These are phyloP conservation scores for Lachnellula cervina DNA, from an alignment of 2,329 filamentous ascomycete genomes.

Conservation along the genomic window DNA sequence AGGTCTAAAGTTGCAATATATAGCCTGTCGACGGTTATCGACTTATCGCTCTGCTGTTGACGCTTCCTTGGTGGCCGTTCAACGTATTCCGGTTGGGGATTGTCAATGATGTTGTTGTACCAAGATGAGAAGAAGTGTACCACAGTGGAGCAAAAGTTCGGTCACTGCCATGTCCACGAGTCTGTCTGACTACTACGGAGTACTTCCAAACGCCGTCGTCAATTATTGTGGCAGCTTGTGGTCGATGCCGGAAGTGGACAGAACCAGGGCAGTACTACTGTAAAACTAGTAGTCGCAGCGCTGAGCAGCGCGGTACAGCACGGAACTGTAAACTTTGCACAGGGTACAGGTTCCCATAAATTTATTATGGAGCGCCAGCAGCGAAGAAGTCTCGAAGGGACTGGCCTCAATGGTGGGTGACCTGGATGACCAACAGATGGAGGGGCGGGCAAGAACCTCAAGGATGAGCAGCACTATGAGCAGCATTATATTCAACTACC, in stretches of 20 bases:
- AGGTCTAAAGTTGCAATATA: not conserved
- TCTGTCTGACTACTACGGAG: conserved; percentile 6
- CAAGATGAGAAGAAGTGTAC: not conserved
- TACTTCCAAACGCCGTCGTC: conserved; percentile 15
- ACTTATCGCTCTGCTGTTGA: not conserved
- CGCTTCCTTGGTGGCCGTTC: not conserved
- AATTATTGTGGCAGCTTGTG: conserved; percentile 9
- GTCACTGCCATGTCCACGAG: conserved; percentile 1
- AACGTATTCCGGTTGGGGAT: not conserved
- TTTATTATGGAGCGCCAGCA: conserved; percentile 1
- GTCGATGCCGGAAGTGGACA: conserved; percentile 4
- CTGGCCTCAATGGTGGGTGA: conserved; percentile 7
- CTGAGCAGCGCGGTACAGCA: not conserved
- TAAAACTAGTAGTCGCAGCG: not conserved
- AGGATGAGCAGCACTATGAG: not conserved
- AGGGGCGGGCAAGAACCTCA: conserved; percentile 11
- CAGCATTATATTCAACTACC: not conserved
- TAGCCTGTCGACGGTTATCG: not conserved
- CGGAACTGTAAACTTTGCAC: not conserved
- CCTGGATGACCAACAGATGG: conserved; percentile 20
- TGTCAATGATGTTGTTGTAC: not conserved
- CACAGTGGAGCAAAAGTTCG: not conserved
- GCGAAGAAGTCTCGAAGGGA: not conserved
- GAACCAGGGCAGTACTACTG: not conserved
- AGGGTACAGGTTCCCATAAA: not conserved